Conservation (phyloP, 331 rosid genomes). For the Phaseolus coccineus region DNA sequence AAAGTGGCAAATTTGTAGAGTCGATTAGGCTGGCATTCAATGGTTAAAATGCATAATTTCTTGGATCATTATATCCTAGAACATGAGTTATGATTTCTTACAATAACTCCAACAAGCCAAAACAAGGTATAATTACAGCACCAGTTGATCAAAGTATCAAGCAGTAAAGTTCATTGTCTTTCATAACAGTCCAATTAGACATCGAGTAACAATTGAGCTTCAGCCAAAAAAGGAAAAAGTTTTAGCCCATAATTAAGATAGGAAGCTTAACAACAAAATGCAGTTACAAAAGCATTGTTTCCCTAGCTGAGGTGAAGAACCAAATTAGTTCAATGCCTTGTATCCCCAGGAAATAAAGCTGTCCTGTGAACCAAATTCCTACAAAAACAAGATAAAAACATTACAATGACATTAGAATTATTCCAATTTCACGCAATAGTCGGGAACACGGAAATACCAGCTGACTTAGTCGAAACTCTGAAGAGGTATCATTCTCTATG, state of each 20-base stretch:
- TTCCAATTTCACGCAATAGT: neutral
- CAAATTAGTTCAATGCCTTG: conserved; percentile 53
- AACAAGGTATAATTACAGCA: conserved; percentile 23
- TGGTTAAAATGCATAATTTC: neutral
- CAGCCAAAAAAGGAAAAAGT: too few relatives aligned
- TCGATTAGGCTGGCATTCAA: neutral
- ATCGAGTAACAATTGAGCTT: conserved; percentile 20
- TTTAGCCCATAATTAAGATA: neutral
- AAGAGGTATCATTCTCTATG: conserved; percentile 68
- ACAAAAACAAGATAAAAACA: conserved; percentile 35
- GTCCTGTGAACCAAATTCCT: conserved; percentile 90
- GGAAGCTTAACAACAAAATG: conserved; percentile 40
- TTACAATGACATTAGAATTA: neutral
- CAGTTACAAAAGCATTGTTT: conserved; percentile 34
- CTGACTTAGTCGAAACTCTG: conserved; percentile 66
- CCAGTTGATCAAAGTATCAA: conserved; percentile 23
- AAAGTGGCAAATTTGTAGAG: neutral
- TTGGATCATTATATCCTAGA: neutral
- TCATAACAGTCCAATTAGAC: conserved; percentile 28
- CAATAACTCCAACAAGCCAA: neutral
- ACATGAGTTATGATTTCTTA: too few relatives aligned
- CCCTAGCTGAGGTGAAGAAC: conserved; percentile 34
- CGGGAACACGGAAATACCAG: conserved; percentile 54
- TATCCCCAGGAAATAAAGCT: conserved; percentile 79
- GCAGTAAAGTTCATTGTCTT: conserved; percentile 31